These are phyloP conservation scores for Gyrodon lividus DNA, from an alignment of 768 basidiomycete species.

Conservation along the genomic window DNA sequence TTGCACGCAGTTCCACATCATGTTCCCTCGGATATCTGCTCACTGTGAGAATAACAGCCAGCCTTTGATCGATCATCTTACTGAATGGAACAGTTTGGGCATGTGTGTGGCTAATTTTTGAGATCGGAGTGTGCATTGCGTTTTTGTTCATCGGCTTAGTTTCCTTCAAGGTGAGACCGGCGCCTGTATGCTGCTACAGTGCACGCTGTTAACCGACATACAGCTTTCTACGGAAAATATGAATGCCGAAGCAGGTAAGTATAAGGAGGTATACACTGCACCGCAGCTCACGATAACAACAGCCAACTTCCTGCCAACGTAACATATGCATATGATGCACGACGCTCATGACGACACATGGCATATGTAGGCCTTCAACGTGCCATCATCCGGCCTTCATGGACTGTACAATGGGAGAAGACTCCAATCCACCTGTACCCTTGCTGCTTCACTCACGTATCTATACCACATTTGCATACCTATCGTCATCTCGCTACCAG, in stretches of 20 bases:
- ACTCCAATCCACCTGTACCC: slow-evolving; percentile 23
- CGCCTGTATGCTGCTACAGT: background rate
- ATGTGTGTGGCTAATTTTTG: slow-evolving; percentile 79
- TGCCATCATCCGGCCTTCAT: slow-evolving; percentile 7
- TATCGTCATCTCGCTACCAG: slow-evolving; percentile 6
- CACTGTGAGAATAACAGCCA: slow-evolving; percentile 49
- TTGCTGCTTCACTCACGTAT: slow-evolving; percentile 27
- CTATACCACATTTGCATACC: slow-evolving; percentile 28
- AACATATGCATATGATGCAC: slow-evolving; percentile 16
- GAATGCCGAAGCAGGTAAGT: slow-evolving; percentile 66
- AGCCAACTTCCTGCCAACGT: slow-evolving; percentile 66
- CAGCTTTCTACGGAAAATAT: slow-evolving; percentile 45
- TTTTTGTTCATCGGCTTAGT: slow-evolving; percentile 80
- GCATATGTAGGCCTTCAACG: background rate
- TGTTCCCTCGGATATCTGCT: slow-evolving; percentile 70
- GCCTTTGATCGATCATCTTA: background rate
- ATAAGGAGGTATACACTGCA: background rate
- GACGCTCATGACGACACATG: slow-evolving; percentile 1
- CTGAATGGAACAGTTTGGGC: slow-evolving; percentile 67
- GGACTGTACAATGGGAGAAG: slow-evolving; percentile 17
- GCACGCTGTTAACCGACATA: slow-evolving; percentile 5
- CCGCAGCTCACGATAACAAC: slow-evolving; percentile 9
- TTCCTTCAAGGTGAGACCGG: slow-evolving; percentile 69
- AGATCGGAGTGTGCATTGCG: slow-evolving; percentile 67
- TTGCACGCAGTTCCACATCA: slow-evolving; percentile 80